Evolutionary conservation across 179 eudicot genomes (phyloP), one percentile per base, ranked within the genome.

Genomic region (Vitellaria paradoxa): DNA sequence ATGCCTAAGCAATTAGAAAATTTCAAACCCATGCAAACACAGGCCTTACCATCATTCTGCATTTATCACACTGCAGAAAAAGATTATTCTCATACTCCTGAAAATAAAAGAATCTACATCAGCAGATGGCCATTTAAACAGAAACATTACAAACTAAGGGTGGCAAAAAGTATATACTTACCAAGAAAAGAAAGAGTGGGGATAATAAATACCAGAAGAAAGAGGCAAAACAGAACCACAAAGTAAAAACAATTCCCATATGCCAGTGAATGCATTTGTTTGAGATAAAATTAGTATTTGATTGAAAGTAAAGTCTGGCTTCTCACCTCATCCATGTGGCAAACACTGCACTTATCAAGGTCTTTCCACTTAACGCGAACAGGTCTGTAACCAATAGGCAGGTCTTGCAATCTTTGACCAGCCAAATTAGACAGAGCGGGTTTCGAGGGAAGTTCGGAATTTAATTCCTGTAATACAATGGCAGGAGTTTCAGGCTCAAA

Each of bases 301-400:
- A 66, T 52, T 71, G 47, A 65, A 42, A 42, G 52, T 45, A 45
- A 55, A 24, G 14, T 23, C 20, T 61, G 13, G 64, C 47, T 46
- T 42, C n/a, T 80, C 82, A 96, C 99, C 95, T 96, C 99, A 89
- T 96, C 99, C 99, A 96, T 96, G 86, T 93, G 96, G 88, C 99
- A 96, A 57, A 93, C 99, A 72, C 84, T 91, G 88, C 99, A 96
- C 82, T 92, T 90, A 65, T 96, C 99, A 56, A 93, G 99, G 84
- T 96, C 98, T 81, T 88, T 93, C 99, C 99, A 96, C 46, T 86
- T 78, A 76, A 96, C 92, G 82, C 73, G 80, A 77, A 96, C 93
- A 74, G 92, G 88, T 82, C 96, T 79, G 81, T 87, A 91, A 82
- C 92, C 93, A 83, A 37, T 67, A 42, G 92, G 92, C 79, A 84